phyloP scores from a whole-genome alignment of 441 rosid species.

The Adansonia madagascariensis region DNA sequence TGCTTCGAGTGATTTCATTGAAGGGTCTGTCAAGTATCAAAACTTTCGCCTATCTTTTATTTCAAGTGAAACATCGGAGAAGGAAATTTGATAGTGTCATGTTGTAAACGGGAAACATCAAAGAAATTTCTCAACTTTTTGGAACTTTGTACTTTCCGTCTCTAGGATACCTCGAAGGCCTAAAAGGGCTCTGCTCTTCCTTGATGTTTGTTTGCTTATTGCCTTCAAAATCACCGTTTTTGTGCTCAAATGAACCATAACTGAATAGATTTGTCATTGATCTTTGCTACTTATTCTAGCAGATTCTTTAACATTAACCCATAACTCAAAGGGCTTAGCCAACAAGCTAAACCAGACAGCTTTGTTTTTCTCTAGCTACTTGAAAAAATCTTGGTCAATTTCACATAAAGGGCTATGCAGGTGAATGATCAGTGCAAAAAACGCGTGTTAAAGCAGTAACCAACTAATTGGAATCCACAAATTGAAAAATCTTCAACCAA shows the following conservation, averaged over 20 bases:
- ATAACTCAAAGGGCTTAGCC: slow-evolving; percentile 12
- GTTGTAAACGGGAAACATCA: slow-evolving; percentile 36
- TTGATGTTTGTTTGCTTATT: not conserved
- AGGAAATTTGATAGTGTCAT: not conserved
- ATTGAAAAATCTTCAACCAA: slow-evolving; percentile 6
- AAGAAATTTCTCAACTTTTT: slow-evolving; percentile 44
- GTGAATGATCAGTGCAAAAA: not conserved
- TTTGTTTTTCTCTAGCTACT: not conserved
- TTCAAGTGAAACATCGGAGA: not conserved
- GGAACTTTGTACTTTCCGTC: slow-evolving; percentile 25
- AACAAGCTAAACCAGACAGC: slow-evolving; percentile 6
- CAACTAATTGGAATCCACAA: not conserved
- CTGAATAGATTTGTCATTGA: not conserved
- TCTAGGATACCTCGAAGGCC: slow-evolving; percentile 2
- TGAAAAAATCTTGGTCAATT: not conserved
- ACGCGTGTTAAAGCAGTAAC: slow-evolving; percentile 7
- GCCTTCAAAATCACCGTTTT: slow-evolving; percentile 18
- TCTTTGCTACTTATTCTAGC: not conserved
- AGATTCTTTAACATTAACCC: slow-evolving; percentile 7
- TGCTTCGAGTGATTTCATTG: not conserved
- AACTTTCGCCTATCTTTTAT: not conserved
- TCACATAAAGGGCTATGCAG: not conserved
- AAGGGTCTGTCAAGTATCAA: not conserved
- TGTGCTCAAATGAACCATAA: not conserved
- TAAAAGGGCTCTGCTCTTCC: not conserved